Evolutionary conservation across 2,329 filamentous ascomycete genomes (phyloP), one percentile per base, ranked within the genome.

Genomic region (Colletotrichum australisinense): DNA sequence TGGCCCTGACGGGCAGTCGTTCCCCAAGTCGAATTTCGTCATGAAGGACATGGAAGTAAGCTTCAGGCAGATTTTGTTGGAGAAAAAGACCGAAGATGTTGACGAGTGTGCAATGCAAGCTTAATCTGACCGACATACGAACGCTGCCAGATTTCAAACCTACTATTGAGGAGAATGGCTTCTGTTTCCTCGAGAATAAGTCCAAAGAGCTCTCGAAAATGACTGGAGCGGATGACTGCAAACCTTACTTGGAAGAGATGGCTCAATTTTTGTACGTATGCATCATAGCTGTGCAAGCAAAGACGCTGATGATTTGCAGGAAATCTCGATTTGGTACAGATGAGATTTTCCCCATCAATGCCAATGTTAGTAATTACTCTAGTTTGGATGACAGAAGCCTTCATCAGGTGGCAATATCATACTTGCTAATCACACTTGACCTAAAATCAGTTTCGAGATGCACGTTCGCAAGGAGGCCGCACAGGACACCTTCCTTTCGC

Each of bases 41-140:
- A 46, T 63, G 59, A 63, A 63, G 24, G 59, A 63, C 8, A 63
- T 42, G 59, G 59, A 63, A 35, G 59, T 52, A 49, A 63, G 59
- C 38, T 63, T n/a, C 28, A 26, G 22, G 22, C 12, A 24, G 14
- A 28, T 4, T 24, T 24, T 28, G 14, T 26, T 16, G 22, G 11
- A 26, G 16, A 57, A 26, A 19, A 11, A 28, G 53, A 57, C 22
- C 9, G 5, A 24, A 6, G 26, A 30, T 28, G 26, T 26, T 57
- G 24, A 57, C 53, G 24, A 22, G 12, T 42, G 38, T 19, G 53
- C 22, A 28, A 57, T 26, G 16, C 22, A 26, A 63, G 59, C 46
- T 63, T 35, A 63, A 63, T 49, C 16, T 63, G 24, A 46, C 59
- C 9, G 59, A 63, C 9, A 46, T 63, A n/a, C 59, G 59, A n/a